Evolutionary conservation across 306 rosid species (phyloP).

Genomic region (Argentina anserina): DNA sequence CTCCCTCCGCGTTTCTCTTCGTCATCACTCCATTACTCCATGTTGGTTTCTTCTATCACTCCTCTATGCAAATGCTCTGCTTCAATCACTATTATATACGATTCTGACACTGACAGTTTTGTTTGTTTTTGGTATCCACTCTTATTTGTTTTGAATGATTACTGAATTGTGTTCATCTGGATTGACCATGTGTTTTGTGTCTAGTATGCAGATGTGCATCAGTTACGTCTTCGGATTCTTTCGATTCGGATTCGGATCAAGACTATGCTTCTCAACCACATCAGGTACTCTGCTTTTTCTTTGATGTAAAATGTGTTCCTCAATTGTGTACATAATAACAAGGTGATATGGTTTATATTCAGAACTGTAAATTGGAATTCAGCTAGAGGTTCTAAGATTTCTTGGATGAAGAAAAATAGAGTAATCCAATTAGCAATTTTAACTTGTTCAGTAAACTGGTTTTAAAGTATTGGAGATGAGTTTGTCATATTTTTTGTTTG

Average conservation of each 20-base stretch:
- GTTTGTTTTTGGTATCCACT: neutral
- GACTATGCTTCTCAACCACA: constrained; percentile 21
- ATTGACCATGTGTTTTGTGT: neutral
- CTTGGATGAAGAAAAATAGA: neutral
- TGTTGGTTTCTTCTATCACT: constrained; percentile 5
- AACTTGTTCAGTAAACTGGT: neutral
- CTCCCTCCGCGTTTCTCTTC: constrained; percentile 8
- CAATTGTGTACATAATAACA: too few relatives aligned
- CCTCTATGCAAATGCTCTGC: neutral
- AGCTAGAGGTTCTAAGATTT: neutral
- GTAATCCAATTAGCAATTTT: neutral
- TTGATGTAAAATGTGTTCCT: neutral
- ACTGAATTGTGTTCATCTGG: neutral
- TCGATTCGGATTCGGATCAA: constrained; percentile 34
- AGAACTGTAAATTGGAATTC: neutral
- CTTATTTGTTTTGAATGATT: neutral
- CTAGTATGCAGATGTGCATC: constrained; percentile 32
- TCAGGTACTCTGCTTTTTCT: constrained; percentile 33
- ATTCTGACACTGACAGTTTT: too few relatives aligned
- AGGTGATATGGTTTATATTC: neutral
- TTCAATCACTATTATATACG: neutral
- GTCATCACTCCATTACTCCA: constrained; percentile 1
- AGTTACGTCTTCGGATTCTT: constrained; percentile 20
- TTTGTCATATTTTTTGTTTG: neutral
- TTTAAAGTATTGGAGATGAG: neutral